Base-by-base conservation (phyloP, 2,329 filamentous ascomycete genomes). In the Aplosporella prunicola region DNA sequence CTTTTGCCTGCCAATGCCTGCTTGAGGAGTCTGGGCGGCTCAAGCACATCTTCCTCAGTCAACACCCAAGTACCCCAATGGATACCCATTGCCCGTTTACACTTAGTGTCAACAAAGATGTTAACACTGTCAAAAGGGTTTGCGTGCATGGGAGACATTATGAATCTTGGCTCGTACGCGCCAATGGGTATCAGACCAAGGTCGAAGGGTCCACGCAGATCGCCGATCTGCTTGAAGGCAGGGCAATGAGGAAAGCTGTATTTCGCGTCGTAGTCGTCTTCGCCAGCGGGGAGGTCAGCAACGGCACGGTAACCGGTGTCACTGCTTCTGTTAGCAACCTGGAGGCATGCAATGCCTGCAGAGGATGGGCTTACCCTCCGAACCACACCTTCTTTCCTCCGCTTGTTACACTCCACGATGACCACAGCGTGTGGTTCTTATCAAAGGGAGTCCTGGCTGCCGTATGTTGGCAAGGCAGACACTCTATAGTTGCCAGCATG, bases 151-250 rank as follows among this genome's bases (percentile, higher is more conserved):
- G 77, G 66, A 31, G 79, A 86, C 68, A 91, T 88, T 44, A 91
- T 60, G 49, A 60, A 71, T 16, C 83, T 70, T 0, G 82, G 83
- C 42, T 75, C 68, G 59, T 95, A 95, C 2, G 88, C 89, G 36
- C 89, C 89, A 48, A 96, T 95, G 25, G 89, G 89, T 46, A 96
- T 91, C 39, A 95, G 64, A 0, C 89, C 89, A 5, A 96, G 72
- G 56, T 95, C 86, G 51, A 95, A 94, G 0, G 86, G 85, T 0
- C 89, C 88, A 22, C 85, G 72, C 35, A 80, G 71, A 11, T 76
- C 63, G 43, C 89, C 89, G 44, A 95, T 87, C 57, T 93, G 72
- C 44, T 75, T 73, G 64, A 95, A 95, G 33, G 87, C 85, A 6
- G 88, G 88, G 54, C 84, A 93, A 15, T 68, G 64, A 4, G 88